Evolutionary conservation across 345 rosid species (phyloP).

Genomic region (Dipteronia dyeriana): DNA sequence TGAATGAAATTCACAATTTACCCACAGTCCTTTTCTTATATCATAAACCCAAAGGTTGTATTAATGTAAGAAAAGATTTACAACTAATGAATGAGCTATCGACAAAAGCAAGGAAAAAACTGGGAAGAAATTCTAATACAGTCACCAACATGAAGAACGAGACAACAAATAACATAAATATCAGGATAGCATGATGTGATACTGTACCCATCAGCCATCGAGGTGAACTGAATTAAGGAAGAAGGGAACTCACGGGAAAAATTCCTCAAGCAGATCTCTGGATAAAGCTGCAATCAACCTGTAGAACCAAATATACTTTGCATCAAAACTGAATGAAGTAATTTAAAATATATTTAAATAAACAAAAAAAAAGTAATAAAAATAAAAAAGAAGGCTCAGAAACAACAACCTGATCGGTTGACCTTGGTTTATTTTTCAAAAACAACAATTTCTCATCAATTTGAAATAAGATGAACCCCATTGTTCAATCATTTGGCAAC

Average conservation of each 20-base stretch:
- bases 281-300: slow-evolving; percentile 86
- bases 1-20: neutral
- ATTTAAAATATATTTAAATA: neutral
- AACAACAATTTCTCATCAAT: neutral
- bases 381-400: neutral
- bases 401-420: neutral
- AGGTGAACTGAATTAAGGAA: slow-evolving; percentile 14
- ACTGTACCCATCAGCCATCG: neutral
- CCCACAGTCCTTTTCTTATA: neutral
- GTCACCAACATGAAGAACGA: neutral
- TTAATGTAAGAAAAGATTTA: neutral
- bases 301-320: slow-evolving; percentile 23
- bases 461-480: neutral
- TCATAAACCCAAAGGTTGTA: neutral
- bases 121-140: neutral
- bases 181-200: neutral
- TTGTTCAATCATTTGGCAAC: neutral
- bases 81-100: neutral
- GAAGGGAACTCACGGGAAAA: slow-evolving; percentile 61
- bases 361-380: neutral
- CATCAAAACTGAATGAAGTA: neutral
- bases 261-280: slow-evolving; percentile 81
- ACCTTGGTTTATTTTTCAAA: neutral
- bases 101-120: neutral
- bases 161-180: neutral